Percentiles rank a stretch among this genome's conserved stretches.
These are phyloP conservation scores for Backusella australiensis DNA, from an alignment of 192 early-diverging fungal species.

Conservation along the genomic window DNA sequence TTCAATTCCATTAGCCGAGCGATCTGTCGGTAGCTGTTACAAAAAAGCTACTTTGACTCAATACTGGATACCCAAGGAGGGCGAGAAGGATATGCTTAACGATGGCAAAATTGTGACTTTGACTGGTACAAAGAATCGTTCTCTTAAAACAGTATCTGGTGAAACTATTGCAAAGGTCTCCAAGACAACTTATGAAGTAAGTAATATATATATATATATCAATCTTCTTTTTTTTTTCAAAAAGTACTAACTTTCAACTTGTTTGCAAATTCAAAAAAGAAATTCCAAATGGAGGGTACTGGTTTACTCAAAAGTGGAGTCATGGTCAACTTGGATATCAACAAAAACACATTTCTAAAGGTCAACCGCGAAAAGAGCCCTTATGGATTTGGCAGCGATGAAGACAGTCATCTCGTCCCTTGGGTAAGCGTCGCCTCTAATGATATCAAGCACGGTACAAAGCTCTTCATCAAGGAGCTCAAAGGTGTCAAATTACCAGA, in stretches of 20 bases:
- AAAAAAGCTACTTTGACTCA: conserved; percentile 22
- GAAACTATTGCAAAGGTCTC: conserved; percentile 31
- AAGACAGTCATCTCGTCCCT: conserved; percentile 25
- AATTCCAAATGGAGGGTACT: conserved; percentile 44
- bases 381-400: conserved; percentile 19
- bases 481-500: conserved; percentile 32
- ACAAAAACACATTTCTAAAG: conserved; percentile 13
- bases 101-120: conserved; percentile 28
- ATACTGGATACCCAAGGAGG: conserved; percentile 42
- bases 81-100: conserved; percentile 36
- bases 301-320: conserved; percentile 29
- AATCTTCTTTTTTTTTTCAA: background rate
- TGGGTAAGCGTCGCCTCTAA: conserved; percentile 42
- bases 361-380: conserved; percentile 26
- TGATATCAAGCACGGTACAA: conserved; percentile 35
- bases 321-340: conserved; percentile 28
- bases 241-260: background rate
- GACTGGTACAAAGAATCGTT: conserved; percentile 13
- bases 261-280: background rate
- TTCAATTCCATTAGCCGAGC: background rate
- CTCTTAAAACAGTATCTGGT: conserved; percentile 23
- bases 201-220: background rate
- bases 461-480: conserved; percentile 33
- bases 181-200: conserved; percentile 27
- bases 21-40: background rate